Evolutionary conservation across 768 basidiomycete genomes (phyloP).

Genomic region (Termitomyces sp.): DNA sequence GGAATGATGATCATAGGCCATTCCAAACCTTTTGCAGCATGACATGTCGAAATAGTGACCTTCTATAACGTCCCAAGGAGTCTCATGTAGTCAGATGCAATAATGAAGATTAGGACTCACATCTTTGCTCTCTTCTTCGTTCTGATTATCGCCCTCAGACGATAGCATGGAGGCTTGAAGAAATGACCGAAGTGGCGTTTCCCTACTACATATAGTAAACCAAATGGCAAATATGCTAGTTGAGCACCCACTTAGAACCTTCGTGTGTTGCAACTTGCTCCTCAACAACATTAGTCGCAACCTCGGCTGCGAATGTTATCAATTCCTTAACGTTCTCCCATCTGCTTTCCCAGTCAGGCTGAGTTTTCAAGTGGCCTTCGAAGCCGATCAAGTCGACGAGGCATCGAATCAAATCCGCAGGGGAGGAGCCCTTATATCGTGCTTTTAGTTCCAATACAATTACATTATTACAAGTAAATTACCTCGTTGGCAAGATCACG

Average conservation of each 20-base stretch:
- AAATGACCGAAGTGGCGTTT: slow-evolving; percentile 65
- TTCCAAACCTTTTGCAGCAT: slow-evolving; percentile 87
- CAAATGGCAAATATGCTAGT: neutral
- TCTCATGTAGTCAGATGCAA: neutral
- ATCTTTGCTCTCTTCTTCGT: slow-evolving; percentile 32
- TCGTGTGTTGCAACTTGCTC: slow-evolving; percentile 3
- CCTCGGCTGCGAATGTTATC: slow-evolving; percentile 68
- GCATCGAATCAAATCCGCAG: slow-evolving; percentile 55
- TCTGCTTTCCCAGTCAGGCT: slow-evolving; percentile 67
- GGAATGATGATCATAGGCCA: slow-evolving; percentile 89
- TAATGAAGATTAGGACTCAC: neutral
- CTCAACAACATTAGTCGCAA: slow-evolving; percentile 24
- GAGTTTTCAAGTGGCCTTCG: slow-evolving; percentile 59
- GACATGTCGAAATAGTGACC: slow-evolving; percentile 56
- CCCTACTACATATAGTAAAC: slow-evolving; percentile 19
- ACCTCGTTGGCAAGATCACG: slow-evolving; percentile 48
- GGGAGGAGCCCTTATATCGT: slow-evolving; percentile 43
- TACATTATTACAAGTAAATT: neutral
- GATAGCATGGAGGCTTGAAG: slow-evolving; percentile 80
- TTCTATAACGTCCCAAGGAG: slow-evolving; percentile 1
- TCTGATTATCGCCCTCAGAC: slow-evolving; percentile 66
- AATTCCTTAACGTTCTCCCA: slow-evolving; percentile 89
- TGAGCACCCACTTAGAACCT: neutral
- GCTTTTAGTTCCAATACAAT: neutral
- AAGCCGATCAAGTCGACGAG: slow-evolving; percentile 58